These are phyloP conservation scores for Ophiostoma pallidulum DNA, from an alignment of 2,329 filamentous ascomycete species.

Conservation along the genomic window DNA sequence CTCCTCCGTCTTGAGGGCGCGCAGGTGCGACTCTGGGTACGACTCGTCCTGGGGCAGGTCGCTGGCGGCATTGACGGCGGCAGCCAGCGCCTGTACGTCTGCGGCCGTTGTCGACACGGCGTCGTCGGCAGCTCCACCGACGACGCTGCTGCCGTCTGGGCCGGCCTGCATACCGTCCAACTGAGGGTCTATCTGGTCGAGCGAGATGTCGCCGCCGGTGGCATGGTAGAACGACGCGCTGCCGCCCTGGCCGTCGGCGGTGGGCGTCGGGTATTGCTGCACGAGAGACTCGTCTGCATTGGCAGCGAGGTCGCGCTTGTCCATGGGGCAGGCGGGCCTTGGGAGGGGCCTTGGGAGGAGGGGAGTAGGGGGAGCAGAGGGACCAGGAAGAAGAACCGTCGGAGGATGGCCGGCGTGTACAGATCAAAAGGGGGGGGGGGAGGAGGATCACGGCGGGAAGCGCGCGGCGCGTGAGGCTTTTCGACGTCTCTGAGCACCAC, in stretches of 20 bases:
- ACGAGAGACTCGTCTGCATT: constrained; percentile 28
- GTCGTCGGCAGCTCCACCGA: neutral
- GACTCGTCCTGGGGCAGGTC: constrained; percentile 2
- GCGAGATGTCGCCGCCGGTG: constrained; percentile 8
- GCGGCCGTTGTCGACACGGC: constrained; percentile 11
- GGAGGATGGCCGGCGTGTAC: too few relatives aligned
- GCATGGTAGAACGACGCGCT: constrained; percentile 32
- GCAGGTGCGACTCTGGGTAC: constrained; percentile 17
- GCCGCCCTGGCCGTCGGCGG: constrained; percentile 36
- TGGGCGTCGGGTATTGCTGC: constrained; percentile 37
- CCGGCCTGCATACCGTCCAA: constrained; percentile 18
- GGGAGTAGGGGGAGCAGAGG: neutral
- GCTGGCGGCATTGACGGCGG: neutral
- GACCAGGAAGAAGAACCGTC: neutral
- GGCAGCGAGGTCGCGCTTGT: constrained; percentile 25
- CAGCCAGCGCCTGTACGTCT: constrained; percentile 5
- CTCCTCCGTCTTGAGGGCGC: constrained; percentile 15
- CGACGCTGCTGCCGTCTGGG: neutral
- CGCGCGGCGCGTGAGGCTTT: too few relatives aligned
- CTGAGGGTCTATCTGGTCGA: constrained; percentile 24
- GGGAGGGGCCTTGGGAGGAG: too few relatives aligned
- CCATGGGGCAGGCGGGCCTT: constrained; percentile 14
- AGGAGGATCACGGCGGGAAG: neutral
- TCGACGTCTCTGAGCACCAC: too few relatives aligned
- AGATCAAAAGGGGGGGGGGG: too few relatives aligned